Evolutionary conservation across 2,329 filamentous ascomycete species (phyloP), one percentile per base, ranked within the genome.

Genomic region (Elsinoe batatas): DNA sequence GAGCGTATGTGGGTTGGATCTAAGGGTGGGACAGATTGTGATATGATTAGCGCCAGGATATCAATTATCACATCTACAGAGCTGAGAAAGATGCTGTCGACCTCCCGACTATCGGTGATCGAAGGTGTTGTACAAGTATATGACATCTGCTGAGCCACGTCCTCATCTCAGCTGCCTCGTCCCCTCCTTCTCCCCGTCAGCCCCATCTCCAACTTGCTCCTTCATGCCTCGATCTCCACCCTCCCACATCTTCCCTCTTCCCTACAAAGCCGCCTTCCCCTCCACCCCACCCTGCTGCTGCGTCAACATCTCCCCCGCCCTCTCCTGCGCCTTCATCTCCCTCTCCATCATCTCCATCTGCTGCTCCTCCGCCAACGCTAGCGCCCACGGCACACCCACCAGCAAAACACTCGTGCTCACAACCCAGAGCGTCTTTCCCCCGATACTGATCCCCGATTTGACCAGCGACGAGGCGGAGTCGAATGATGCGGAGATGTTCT

Each of bases 331-430:
- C 72, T 87, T 84, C 81, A 91, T 90, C 77, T 96, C 91, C 72
- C 90, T 84, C 82, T 98, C 93, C 89, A 96, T 94, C 77, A 95
- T 91, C 62, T 91, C 79, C 70, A 95, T 83, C 77, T 95, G 88
- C 79, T 96, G 90, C 78, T 98, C 93, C 78, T 98, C 93, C 61
- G 87, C 84, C 69, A 90, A 91, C 57, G 90, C 91, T 63, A 98
- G 78, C 58, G 90, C 91, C 79, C 90, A 97, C 56, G 93, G 93
- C 53, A 97, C 89, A 64, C 90, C 91, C 61, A 97, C 75, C 69
- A 98, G 77, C 68, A 98, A 80, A 58, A 88, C 89, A 59, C 86
- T 91, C 61, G 91, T 95, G 73, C 85, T 89, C 58, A 98, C 76
- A 56, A 96, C 84, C 89, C 90, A 98, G 63, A 95, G 77, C 56